Evolutionary conservation across 371 early-diverging fungal genomes (phyloP), one percentile per base, ranked within the genome.

Genomic region (Mucor piriformis): DNA sequence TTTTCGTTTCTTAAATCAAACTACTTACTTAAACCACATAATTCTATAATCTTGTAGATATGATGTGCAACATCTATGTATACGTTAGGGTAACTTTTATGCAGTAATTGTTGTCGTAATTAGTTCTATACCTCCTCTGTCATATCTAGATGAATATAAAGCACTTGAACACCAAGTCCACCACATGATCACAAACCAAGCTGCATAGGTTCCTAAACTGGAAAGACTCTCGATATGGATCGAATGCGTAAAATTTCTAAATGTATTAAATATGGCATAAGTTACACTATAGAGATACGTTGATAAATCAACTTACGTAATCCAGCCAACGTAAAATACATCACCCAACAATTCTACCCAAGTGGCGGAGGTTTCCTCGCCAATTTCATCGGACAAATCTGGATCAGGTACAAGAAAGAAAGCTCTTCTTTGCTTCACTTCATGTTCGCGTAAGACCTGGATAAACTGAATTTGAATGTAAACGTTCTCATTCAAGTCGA

Each of bases 81-180:
- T 32, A 11, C 27, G 21, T 8, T 18, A 44, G 6, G 56, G 13
- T 8, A 42, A 5, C n/a, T n/a, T n/a, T n/a, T n/a, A n/a, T n/a
- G n/a, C n/a, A n/a, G n/a, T n/a, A n/a, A n/a, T n/a, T n/a, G n/a
- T n/a, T n/a, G n/a, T n/a, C n/a, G n/a, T n/a, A n/a, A n/a, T n/a
- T n/a, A n/a, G n/a, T n/a, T n/a, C n/a, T n/a, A n/a, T 51, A 73
- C 73, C 73, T 33, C 58, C 63, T 27, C 57, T 63, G 16, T 79
- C 79, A 53, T 79, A 79, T 29, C 79, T 68, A 12, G 79, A 71
- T 3, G 79, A 74, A 52, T 79, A 68, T 23, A 83, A 64, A 10
- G 84, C 82, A 50, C 81, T 76, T 1, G 84, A 76, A 35, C 82
- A 77, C 82, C 84, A 83, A 49, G 81, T 80, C 84, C 84, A 83